Conservation (phyloP, 352 stramenopile genomes). For the Phytophthora foliorum region DNA sequence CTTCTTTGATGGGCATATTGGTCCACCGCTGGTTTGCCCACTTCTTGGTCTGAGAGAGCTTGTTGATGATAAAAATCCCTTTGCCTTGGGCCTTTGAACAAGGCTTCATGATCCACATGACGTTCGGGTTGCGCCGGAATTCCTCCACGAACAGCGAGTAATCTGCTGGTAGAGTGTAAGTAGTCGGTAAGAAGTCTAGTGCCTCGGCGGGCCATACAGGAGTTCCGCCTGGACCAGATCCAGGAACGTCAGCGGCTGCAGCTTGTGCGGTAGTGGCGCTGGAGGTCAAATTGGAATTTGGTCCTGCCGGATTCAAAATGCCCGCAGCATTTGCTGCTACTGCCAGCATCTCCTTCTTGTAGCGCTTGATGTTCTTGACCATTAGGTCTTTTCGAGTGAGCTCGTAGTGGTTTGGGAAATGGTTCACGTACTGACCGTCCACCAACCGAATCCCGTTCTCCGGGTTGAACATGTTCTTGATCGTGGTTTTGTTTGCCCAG, state of each 20-base stretch:
- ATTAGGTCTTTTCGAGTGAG: conserved; percentile 95
- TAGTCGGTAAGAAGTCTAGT: conserved; percentile 89
- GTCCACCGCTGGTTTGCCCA: conserved; percentile 83
- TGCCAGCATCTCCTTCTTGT: conserved; percentile 70
- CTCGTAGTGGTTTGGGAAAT: conserved; percentile 94
- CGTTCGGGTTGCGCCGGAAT: conserved; percentile 85
- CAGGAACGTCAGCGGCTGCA: background rate
- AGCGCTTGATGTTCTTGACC: conserved; percentile 96
- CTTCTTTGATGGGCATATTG: conserved; percentile 83
- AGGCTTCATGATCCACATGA: conserved; percentile 97
- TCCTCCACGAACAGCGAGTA: conserved; percentile 95
- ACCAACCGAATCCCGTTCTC: conserved; percentile 76
- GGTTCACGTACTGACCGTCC: conserved; percentile 83
- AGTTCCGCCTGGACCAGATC: background rate
- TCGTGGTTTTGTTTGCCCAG: conserved; percentile 91
- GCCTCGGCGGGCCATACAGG: conserved; percentile 25
- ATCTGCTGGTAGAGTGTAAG: conserved; percentile 94
- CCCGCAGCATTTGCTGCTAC: conserved; percentile 10
- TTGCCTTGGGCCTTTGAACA: conserved; percentile 92
- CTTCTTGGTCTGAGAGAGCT: conserved; percentile 93
- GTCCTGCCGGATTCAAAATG: background rate
- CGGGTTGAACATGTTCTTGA: conserved; percentile 92
- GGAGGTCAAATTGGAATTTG: background rate
- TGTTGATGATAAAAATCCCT: conserved; percentile 95
- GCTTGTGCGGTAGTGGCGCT: background rate